Percentiles rank a stretch among this genome's conserved stretches.
Evolutionary conservation across 257 asterid species (phyloP).

Genomic region (Salvia rosmarinus): DNA sequence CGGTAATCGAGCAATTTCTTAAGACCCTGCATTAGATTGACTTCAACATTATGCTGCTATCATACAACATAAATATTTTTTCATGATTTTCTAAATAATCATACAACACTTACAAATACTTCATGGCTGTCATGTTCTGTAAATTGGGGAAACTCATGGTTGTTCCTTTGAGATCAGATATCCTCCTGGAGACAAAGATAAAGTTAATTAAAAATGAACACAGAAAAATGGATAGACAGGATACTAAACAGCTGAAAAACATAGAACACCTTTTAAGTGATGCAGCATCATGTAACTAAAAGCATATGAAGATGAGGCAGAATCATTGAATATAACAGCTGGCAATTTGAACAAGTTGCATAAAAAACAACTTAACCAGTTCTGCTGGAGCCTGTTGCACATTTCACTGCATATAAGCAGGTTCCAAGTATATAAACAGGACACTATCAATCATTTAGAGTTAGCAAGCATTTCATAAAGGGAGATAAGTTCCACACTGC

Average conservation of each 20-base stretch:
- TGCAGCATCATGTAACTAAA: not conserved
- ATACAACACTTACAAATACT: constrained; percentile 55
- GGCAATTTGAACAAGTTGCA: not conserved
- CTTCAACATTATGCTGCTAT: constrained; percentile 20
- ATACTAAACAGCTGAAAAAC: constrained; percentile 6
- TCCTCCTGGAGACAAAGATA: constrained; percentile 59
- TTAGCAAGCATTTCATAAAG: too few species aligned
- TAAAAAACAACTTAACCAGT: not conserved
- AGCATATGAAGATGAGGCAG: not conserved
- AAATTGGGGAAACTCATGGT: constrained; percentile 60
- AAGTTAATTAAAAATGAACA: not conserved
- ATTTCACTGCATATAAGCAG: not conserved
- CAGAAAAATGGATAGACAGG: not conserved
- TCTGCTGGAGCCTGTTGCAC: not conserved
- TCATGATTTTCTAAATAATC: constrained; percentile 3
- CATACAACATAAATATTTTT: not conserved
- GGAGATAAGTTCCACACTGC: not conserved
- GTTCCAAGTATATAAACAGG: not conserved
- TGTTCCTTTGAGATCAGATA: constrained; percentile 63
- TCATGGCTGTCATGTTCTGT: constrained; percentile 33
- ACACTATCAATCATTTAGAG: too few species aligned
- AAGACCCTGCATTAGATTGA: constrained; percentile 59
- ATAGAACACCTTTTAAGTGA: not conserved
- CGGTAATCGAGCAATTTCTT: constrained; percentile 78
- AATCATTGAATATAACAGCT: not conserved